Conservation (phyloP, 768 basidiomycete species). For the Amylocystis lapponica region DNA sequence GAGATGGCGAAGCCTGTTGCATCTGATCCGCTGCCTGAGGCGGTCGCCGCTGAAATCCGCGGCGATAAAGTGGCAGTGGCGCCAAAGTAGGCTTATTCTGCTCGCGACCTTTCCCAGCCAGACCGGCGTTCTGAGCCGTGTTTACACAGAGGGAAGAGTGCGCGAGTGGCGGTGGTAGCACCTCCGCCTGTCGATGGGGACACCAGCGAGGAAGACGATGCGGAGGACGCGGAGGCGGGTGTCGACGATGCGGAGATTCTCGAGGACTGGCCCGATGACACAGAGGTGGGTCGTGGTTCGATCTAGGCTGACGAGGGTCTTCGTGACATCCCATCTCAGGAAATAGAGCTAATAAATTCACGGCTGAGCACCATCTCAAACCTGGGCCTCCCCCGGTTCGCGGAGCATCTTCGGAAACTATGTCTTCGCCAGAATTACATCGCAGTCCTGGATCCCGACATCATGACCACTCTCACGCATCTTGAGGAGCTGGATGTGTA, state of each 20-base stretch:
- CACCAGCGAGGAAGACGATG: slow-evolving; percentile 51
- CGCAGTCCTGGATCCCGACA: slow-evolving; percentile 61
- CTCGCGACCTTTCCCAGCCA: too few relatives aligned
- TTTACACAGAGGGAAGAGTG: slow-evolving; percentile 18
- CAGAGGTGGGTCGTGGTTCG: slow-evolving; percentile 52
- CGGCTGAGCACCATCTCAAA: slow-evolving; percentile 63
- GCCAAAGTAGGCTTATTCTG: too few relatives aligned
- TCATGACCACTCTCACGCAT: slow-evolving; percentile 57
- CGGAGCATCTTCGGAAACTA: slow-evolving; percentile 56
- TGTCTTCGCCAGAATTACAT: slow-evolving; percentile 88
- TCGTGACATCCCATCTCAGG: slow-evolving; percentile 39
- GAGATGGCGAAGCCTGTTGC: too few relatives aligned
- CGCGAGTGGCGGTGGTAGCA: slow-evolving; percentile 40
- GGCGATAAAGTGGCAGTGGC: too few relatives aligned
- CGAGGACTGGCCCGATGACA: slow-evolving; percentile 76
- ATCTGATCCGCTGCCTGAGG: too few relatives aligned
- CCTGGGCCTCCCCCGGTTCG: slow-evolving; percentile 73
- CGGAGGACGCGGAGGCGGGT: slow-evolving; percentile 22
- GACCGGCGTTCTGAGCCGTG: neutral
- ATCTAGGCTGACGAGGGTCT: neutral
- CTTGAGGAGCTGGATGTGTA: slow-evolving; percentile 93
- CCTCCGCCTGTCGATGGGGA: slow-evolving; percentile 28
- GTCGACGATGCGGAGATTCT: slow-evolving; percentile 50
- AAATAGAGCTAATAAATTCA: slow-evolving; percentile 80
- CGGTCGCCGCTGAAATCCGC: too few relatives aligned